These are phyloP conservation scores for Lactarius quietus DNA, from an alignment of 768 basidiomycete species.

Conservation along the genomic window DNA sequence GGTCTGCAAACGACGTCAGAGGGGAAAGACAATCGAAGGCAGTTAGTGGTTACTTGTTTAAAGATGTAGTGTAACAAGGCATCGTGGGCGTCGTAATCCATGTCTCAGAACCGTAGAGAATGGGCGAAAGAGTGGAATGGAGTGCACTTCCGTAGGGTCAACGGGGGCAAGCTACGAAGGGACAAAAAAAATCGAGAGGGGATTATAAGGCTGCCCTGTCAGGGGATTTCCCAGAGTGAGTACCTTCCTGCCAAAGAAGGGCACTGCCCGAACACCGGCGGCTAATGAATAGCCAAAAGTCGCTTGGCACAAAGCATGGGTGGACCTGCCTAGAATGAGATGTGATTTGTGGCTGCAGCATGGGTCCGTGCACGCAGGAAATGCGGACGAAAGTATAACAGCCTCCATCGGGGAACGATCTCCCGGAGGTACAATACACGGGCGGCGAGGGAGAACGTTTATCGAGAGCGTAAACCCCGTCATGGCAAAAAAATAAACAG, in stretches of 20 bases:
- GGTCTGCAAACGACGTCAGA: constrained; percentile 47
- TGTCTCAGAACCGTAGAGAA: constrained; percentile 34
- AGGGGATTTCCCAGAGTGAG: neutral
- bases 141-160: constrained; percentile 9
- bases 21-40: neutral
- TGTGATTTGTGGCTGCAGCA: constrained; percentile 1
- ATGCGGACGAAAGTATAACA: constrained; percentile 9
- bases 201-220: constrained; percentile 4
- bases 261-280: neutral
- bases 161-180: constrained; percentile 22
- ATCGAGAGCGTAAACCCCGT: too few species aligned
- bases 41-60: constrained; percentile 49
- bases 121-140: constrained; percentile 3
- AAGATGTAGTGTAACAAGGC: constrained; percentile 79
- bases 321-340: constrained; percentile 2
- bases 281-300: neutral
- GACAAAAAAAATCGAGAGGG: constrained; percentile 7
- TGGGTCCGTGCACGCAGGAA: constrained; percentile 5
- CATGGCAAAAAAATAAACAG: neutral
- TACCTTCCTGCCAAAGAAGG: neutral
- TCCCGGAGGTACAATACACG: neutral
- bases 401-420: constrained; percentile 3
- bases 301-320: neutral
- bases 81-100: constrained; percentile 81
- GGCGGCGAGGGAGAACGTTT: neutral